These are phyloP conservation scores for Schwanniomyces pseudopolymorphus DNA, from an alignment of 805 yeast species.

Conservation along the genomic window DNA sequence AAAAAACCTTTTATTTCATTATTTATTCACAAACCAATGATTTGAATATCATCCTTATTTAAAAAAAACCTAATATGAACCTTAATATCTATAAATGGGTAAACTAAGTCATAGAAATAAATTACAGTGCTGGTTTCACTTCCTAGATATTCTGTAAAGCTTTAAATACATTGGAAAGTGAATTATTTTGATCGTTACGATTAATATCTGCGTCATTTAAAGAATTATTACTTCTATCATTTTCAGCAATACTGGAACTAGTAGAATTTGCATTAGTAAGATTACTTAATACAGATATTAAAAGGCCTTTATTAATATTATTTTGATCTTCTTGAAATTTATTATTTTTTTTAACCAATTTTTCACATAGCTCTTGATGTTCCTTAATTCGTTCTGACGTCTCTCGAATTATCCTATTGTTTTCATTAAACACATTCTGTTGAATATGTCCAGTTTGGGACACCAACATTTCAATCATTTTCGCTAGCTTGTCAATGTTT, in stretches of 20 bases:
- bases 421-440: slow-evolving; percentile 4
- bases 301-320: slow-evolving; percentile 10
- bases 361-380: slow-evolving; percentile 6
- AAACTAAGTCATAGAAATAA: neutral
- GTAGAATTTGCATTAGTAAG: neutral
- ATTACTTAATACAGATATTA: slow-evolving; percentile 7
- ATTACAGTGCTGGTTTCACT: neutral
- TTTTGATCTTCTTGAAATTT: slow-evolving; percentile 10
- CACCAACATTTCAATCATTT: slow-evolving; percentile 7
- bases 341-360: slow-evolving; percentile 7
- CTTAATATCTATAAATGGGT: no score
- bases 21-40: no score
- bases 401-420: slow-evolving; percentile 5
- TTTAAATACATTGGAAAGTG: neutral
- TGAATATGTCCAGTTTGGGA: slow-evolving; percentile 2
- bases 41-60: neutral
- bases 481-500: neutral
- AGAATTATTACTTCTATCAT: neutral
- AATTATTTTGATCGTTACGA: neutral
- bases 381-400: slow-evolving; percentile 5
- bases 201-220: neutral
- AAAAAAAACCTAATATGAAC: neutral
- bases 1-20: no score
- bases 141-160: neutral
- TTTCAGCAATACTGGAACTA: neutral